Conservation (phyloP, 352 stramenopile genomes). For the Nannochloropsis limnetica region DNA sequence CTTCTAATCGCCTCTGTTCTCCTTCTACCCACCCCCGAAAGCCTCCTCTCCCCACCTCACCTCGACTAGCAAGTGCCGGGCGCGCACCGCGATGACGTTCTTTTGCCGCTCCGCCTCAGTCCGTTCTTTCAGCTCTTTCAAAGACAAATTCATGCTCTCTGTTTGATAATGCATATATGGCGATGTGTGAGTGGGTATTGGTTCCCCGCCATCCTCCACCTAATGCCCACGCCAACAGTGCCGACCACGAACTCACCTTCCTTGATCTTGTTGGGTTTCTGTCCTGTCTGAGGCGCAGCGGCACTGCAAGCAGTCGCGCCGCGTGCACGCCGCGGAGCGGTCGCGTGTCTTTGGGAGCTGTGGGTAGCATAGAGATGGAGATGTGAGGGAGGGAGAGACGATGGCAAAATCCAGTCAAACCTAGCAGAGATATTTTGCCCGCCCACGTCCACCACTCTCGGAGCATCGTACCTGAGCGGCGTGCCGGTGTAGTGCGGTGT, state of each 20-base stretch:
- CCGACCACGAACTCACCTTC: neutral
- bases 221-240: neutral
- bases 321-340: neutral
- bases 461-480: neutral
- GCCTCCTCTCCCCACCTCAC: neutral
- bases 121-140: conserved; percentile 22
- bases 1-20: neutral
- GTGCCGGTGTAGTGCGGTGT: neutral
- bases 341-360: neutral
- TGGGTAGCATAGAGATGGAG: neutral
- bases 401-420: neutral
- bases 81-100: conserved; percentile 6
- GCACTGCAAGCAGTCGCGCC: neutral
- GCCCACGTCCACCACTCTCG: neutral
- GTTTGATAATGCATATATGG: neutral
- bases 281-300: neutral
- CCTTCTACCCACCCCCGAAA: neutral
- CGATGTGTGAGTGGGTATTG: neutral
- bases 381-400: neutral
- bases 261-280: neutral
- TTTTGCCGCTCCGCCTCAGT: neutral
- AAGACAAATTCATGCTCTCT: conserved; percentile 21
- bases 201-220: neutral
- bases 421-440: neutral
- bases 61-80: conserved; percentile 14